Conservation (phyloP, 1,139 yeast genomes). For the Lodderomyces oxycetoniae region DNA sequence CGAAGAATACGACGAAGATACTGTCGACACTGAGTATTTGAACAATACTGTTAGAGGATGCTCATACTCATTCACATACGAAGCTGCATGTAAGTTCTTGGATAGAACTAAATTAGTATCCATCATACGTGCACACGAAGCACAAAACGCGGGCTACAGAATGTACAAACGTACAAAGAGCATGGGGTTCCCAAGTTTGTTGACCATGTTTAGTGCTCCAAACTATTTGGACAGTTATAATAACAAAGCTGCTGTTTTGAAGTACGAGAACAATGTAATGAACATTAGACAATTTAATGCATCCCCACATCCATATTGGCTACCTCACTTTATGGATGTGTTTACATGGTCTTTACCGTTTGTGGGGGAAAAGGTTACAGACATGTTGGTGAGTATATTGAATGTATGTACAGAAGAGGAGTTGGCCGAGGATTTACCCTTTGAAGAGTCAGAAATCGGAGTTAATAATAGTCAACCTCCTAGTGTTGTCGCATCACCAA, state of each 20-base stretch:
- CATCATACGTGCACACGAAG: constrained; percentile 93
- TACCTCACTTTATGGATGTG: constrained; percentile 96
- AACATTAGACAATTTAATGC: constrained; percentile 91
- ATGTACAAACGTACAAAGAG: constrained; percentile 85
- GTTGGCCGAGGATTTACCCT: constrained; percentile 66
- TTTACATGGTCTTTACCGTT: constrained; percentile 97
- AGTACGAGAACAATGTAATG: constrained; percentile 88
- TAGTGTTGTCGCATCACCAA: constrained; percentile 7
- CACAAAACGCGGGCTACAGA: constrained; percentile 95
- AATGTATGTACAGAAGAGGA: constrained; percentile 96
- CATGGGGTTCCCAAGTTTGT: constrained; percentile 87
- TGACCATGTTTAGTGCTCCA: constrained; percentile 94
- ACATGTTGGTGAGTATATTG: constrained; percentile 84
- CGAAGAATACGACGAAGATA: constrained; percentile 78
- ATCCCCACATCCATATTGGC: constrained; percentile 95
- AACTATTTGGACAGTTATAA: constrained; percentile 90
- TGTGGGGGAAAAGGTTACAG: constrained; percentile 95
- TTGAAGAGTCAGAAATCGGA: constrained; percentile 20
- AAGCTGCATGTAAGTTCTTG: constrained; percentile 77
- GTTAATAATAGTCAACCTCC: constrained; percentile 4
- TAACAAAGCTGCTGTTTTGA: constrained; percentile 92
- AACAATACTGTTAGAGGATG: constrained; percentile 84
- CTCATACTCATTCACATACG: constrained; percentile 83
- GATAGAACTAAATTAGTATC: constrained; percentile 76
- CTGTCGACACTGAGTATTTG: constrained; percentile 49